A percentile compares a stretch with the other conserved stretches of the same genome.
Conservation (phyloP, 495 filamentous ascomycete genomes). For the Penicillium lagena region DNA sequence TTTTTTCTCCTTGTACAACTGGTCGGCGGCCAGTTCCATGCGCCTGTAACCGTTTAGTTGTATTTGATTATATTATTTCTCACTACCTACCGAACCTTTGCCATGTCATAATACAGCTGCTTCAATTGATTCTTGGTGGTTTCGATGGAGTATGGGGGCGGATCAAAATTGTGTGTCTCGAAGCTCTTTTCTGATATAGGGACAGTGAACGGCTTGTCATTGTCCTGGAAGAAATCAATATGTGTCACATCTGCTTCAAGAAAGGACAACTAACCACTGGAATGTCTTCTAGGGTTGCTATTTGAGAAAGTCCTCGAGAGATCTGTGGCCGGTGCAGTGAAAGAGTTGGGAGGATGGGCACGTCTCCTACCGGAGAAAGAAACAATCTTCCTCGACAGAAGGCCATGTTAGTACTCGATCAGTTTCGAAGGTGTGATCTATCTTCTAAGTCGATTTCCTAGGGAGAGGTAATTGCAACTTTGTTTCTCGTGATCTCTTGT, state of each 20-base stretch:
- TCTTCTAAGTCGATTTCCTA: too few relatives aligned
- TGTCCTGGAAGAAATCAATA: constrained; percentile 10
- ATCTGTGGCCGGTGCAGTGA: not conserved
- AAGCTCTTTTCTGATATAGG: constrained; percentile 16
- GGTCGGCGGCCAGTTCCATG: constrained; percentile 16
- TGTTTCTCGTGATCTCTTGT: not conserved
- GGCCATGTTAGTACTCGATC: too few relatives aligned
- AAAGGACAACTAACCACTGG: not conserved
- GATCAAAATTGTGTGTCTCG: constrained; percentile 19
- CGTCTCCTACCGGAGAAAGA: not conserved
- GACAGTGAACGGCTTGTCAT: constrained; percentile 14
- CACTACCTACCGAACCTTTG: constrained; percentile 5
- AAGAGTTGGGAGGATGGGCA: not conserved
- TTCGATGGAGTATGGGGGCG: constrained; percentile 18
- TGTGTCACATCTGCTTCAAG: not conserved
- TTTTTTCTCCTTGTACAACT: constrained; percentile 25
- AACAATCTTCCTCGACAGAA: too few relatives aligned
- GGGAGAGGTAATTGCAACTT: too few relatives aligned
- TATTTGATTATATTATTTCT: not conserved
- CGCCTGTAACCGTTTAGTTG: constrained; percentile 2
- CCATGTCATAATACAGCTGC: constrained; percentile 18
- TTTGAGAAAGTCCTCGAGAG: constrained; percentile 2
- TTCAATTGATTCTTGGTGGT: constrained; percentile 20
- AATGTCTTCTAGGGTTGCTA: not conserved
- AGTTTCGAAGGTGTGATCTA: too few relatives aligned